These are phyloP conservation scores for Phytopythium boreale DNA, from an alignment of 352 stramenopile species.

Conservation along the genomic window DNA sequence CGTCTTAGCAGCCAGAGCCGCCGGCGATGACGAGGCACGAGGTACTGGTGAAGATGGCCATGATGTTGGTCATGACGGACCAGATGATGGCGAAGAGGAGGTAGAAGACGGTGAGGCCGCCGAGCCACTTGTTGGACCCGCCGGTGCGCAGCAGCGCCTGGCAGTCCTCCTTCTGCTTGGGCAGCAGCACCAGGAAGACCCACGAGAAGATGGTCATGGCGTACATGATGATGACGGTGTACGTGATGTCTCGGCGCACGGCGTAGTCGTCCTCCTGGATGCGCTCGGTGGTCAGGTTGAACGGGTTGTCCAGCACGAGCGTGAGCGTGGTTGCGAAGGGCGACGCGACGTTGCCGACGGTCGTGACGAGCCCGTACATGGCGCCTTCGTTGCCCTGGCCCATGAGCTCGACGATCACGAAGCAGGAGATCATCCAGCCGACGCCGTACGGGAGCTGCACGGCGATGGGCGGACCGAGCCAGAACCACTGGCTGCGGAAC, in stretches of 20 bases:
- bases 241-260: slow-evolving; percentile 24
- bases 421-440: slow-evolving; percentile 36
- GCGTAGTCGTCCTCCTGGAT: slow-evolving; percentile 22
- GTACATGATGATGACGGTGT: slow-evolving; percentile 34
- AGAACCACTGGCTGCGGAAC: slow-evolving; percentile 35
- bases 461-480: slow-evolving; percentile 29
- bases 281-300: slow-evolving; percentile 26
- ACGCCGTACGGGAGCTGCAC: slow-evolving; percentile 41
- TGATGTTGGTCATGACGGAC: slow-evolving; percentile 37
- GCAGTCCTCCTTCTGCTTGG: slow-evolving; percentile 31
- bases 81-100: slow-evolving; percentile 29
- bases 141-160: slow-evolving; percentile 31
- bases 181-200: slow-evolving; percentile 31
- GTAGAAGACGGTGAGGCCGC: slow-evolving; percentile 28
- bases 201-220: slow-evolving; percentile 25
- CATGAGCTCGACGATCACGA: slow-evolving; percentile 17
- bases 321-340: slow-evolving; percentile 23
- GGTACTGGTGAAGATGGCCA: slow-evolving; percentile 38
- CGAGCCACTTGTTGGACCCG: slow-evolving; percentile 23
- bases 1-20: slow-evolving; percentile 26
- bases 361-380: slow-evolving; percentile 26
- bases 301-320: slow-evolving; percentile 18
- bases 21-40: slow-evolving; percentile 36
- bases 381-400: slow-evolving; percentile 22
- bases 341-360: slow-evolving; percentile 18